These are phyloP conservation scores for Elaeis guineensis DNA, from an alignment of 176 grass and related monocot species.

Conservation along the genomic window DNA sequence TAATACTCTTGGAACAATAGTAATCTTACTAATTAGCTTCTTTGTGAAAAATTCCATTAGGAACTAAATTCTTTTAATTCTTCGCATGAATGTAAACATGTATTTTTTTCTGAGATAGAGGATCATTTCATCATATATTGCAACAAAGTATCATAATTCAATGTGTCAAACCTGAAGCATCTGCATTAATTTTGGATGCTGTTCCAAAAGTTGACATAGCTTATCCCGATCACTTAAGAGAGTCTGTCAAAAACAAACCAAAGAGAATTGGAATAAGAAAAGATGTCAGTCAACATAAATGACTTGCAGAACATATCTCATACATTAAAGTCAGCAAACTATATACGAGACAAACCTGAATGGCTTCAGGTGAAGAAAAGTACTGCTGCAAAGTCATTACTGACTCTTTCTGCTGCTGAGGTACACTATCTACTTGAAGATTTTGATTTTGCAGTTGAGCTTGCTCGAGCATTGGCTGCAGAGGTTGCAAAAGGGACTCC, in stretches of 20 bases:
- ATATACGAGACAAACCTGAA: slow-evolving; percentile 52
- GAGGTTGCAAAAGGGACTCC: slow-evolving; percentile 38
- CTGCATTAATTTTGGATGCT: slow-evolving; percentile 93
- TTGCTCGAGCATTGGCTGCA: slow-evolving; percentile 37
- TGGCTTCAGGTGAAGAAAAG: slow-evolving; percentile 92
- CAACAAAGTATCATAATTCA: slow-evolving; percentile 7
- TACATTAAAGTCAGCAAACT: no score
- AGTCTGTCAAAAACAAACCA: slow-evolving; percentile 32
- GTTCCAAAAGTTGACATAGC: slow-evolving; percentile 83
- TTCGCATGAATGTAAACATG: neutral
- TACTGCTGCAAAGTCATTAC: slow-evolving; percentile 60
- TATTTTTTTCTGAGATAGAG: neutral
- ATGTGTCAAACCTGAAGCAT: slow-evolving; percentile 82
- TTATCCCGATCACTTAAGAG: slow-evolving; percentile 78
- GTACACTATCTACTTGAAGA: slow-evolving; percentile 35
- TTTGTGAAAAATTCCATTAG: no score
- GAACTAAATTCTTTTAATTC: no score
- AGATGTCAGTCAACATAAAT: no score
- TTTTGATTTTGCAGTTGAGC: slow-evolving; percentile 30
- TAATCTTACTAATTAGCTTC: no score
- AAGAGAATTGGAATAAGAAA: neutral
- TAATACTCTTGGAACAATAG: no score
- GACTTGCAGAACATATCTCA: no score
- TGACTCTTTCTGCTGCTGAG: slow-evolving; percentile 42
- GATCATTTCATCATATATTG: neutral